Percentiles rank a stretch among this genome's conserved stretches.
Conservation (phyloP, 2,329 filamentous ascomycete genomes). For the Penicillium sp. region DNA sequence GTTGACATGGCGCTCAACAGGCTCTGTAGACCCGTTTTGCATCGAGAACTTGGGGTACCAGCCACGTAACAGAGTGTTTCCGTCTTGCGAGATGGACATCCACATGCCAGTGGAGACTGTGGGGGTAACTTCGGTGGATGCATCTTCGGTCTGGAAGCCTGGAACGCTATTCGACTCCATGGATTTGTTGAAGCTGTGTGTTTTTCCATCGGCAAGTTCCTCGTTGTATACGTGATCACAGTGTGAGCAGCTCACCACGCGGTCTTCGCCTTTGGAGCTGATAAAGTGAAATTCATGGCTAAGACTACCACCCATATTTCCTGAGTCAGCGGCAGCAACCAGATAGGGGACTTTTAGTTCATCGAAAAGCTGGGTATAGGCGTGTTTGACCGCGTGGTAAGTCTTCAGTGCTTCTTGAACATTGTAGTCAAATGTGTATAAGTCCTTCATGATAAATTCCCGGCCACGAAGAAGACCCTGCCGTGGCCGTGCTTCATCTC, state of each 20-base stretch:
- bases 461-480: constrained; percentile 83
- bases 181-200: constrained; percentile 15
- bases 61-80: constrained; percentile 66
- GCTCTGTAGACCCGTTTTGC: constrained; percentile 29
- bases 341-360: constrained; percentile 81
- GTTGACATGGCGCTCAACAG: constrained; percentile 49
- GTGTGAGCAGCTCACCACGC: constrained; percentile 69
- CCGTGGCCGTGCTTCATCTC: constrained; percentile 85
- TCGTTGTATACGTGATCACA: constrained; percentile 84
- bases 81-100: constrained; percentile 54
- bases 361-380: constrained; percentile 76
- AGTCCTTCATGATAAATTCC: constrained; percentile 97
- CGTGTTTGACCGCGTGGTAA: constrained; percentile 70
- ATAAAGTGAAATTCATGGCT: constrained; percentile 95
- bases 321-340: constrained; percentile 85
- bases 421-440: constrained; percentile 88
- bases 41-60: constrained; percentile 60
- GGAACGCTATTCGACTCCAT: constrained; percentile 5
- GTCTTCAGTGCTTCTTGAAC: constrained; percentile 70
- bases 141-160: constrained; percentile 27
- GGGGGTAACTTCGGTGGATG: constrained; percentile 20
- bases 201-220: constrained; percentile 66
- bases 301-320: constrained; percentile 89
- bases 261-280: constrained; percentile 79
- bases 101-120: constrained; percentile 41